Evolutionary conservation across 495 filamentous ascomycete genomes (phyloP).

Genomic region (Penicillium herquei): DNA sequence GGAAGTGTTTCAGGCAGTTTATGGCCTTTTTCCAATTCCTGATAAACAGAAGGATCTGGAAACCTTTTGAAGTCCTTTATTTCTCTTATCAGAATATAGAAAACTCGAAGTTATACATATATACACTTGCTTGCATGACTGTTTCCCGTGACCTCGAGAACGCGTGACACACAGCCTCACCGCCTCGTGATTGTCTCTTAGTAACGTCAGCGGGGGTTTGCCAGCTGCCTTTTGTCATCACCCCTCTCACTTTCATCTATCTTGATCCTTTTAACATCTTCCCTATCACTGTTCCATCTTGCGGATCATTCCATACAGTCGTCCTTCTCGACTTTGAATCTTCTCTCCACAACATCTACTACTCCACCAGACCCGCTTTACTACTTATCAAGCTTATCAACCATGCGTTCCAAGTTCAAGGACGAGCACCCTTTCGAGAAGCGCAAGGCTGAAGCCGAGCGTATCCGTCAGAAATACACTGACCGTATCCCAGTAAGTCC

Average conservation of each 20-base stretch:
- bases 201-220: conserved; percentile 32
- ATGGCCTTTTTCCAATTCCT: too few species aligned
- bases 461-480: conserved; percentile 97
- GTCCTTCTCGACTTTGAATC: conserved; percentile 1
- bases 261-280: conserved; percentile 19
- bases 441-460: conserved; percentile 96
- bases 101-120: not conserved
- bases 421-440: conserved; percentile 99
- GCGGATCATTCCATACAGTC: not conserved
- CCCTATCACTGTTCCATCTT: conserved; percentile 6
- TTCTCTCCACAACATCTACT: not conserved
- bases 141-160: conserved; percentile 12
- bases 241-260: conserved; percentile 18
- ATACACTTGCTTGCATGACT: not conserved
- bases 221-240: conserved; percentile 29
- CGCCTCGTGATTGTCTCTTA: conserved; percentile 34
- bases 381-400: conserved; percentile 30
- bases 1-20: too few species aligned
- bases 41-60: too few species aligned
- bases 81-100: not conserved
- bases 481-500: conserved; percentile 94
- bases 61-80: not conserved
- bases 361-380: conserved; percentile 25
- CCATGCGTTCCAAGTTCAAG: conserved; percentile 98
- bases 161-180: conserved; percentile 29